A percentile compares a stretch with the other conserved stretches of the same genome.
phyloP scores from a whole-genome alignment of 371 early-diverging fungal species.

The Synchytrium microbalum region DNA sequence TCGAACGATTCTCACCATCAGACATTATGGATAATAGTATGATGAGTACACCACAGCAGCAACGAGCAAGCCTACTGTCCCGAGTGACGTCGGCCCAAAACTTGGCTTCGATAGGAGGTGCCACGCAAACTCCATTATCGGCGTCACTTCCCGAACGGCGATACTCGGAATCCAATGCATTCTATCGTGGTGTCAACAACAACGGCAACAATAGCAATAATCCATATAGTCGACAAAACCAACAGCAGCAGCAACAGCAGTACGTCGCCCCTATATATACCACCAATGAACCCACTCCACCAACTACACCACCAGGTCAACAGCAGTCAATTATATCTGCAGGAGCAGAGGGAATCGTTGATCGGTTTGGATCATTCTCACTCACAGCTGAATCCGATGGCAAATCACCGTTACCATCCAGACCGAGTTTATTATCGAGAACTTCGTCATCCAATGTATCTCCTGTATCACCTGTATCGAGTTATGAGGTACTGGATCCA shows the following conservation, averaged over 20 bases:
- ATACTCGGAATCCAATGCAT: no score
- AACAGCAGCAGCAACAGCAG: neutral
- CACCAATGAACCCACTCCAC: neutral
- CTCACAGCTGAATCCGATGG: neutral
- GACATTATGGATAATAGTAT: neutral
- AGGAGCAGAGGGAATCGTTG: neutral
- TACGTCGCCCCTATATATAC: neutral
- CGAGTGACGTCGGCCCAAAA: neutral
- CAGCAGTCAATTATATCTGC: neutral
- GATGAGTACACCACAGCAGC: neutral
- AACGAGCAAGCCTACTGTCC: neutral
- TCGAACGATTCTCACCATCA: neutral
- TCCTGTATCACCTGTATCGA: no score
- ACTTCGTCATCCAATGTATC: no score
- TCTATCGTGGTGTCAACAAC: neutral
- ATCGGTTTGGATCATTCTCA: neutral
- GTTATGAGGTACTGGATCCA: no score
- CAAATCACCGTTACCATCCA: no score
- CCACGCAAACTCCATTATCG: no score
- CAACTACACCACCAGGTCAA: neutral
- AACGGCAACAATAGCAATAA: neutral
- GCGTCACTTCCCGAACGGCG: no score
- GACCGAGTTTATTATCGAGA: no score
- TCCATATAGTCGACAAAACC: neutral
- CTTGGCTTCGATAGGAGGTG: neutral